phyloP scores from a whole-genome alignment of 2,329 filamentous ascomycete species.

The Colletotrichum plurivorum region DNA sequence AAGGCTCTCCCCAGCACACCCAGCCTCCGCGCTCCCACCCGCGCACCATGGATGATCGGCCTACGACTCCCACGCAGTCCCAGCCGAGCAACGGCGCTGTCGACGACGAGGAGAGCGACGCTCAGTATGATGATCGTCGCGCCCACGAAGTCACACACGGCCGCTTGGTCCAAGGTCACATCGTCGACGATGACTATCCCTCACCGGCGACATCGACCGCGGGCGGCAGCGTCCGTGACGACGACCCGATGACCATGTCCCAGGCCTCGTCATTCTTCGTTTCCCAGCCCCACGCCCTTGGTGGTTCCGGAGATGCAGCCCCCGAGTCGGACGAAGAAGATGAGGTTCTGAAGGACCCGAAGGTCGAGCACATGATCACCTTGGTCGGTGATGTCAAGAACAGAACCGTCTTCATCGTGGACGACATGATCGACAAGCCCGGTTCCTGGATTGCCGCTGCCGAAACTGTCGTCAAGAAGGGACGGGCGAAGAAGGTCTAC shows the following conservation, averaged over 20 bases:
- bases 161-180: slow-evolving; percentile 91
- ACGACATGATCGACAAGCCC: slow-evolving; percentile 99
- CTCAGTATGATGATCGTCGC: slow-evolving; percentile 82
- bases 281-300: slow-evolving; percentile 78
- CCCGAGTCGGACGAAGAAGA: slow-evolving; percentile 93
- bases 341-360: slow-evolving; percentile 84
- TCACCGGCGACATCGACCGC: slow-evolving; percentile 81
- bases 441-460: slow-evolving; percentile 98
- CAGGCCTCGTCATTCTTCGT: slow-evolving; percentile 86
- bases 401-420: slow-evolving; percentile 92
- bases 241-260: slow-evolving; percentile 86
- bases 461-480: slow-evolving; percentile 95
- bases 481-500: slow-evolving; percentile 92
- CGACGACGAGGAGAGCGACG: slow-evolving; percentile 54
- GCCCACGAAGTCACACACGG: slow-evolving; percentile 93
- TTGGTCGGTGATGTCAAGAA: slow-evolving; percentile 95
- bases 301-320: slow-evolving; percentile 87
- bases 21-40: slow-evolving; percentile 44
- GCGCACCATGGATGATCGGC: slow-evolving; percentile 39
- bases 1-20: slow-evolving; percentile 38
- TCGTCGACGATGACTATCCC: slow-evolving; percentile 93
- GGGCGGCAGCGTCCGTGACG: slow-evolving; percentile 75
- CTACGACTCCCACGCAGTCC: slow-evolving; percentile 34
- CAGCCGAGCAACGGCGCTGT: slow-evolving; percentile 24
- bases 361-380: slow-evolving; percentile 94